Conservation (phyloP, 345 rosid genomes). For the Combretum micranthum region DNA sequence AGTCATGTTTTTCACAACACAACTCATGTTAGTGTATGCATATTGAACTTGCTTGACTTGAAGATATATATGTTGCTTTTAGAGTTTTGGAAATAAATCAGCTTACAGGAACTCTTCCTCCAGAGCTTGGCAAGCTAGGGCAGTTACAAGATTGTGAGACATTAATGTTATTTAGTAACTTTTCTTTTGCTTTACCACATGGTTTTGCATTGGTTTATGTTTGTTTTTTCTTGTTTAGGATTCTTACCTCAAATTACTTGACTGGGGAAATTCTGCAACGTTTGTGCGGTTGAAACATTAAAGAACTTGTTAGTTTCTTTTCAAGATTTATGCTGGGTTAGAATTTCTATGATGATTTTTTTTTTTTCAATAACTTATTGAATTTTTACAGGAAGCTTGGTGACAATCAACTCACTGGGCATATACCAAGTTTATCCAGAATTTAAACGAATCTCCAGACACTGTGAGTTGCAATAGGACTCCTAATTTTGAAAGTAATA, state of each 20-base stretch:
- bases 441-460: constrained; percentile 12
- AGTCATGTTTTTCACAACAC: constrained; percentile 1
- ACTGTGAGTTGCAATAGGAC: constrained; percentile 5
- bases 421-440: constrained; percentile 10
- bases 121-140: no score
- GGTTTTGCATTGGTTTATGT: neutral
- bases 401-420: constrained; percentile 15
- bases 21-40: no score
- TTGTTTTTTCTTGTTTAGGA: constrained; percentile 7
- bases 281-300: constrained; percentile 7
- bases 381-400: constrained; percentile 10
- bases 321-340: neutral
- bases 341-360: no score
- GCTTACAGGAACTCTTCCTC: no score
- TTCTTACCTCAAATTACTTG: constrained; percentile 15
- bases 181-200: neutral
- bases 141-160: no score
- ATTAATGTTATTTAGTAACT: no score
- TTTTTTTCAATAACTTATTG: neutral
- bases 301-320: constrained; percentile 1
- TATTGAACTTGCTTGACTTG: no score
- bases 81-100: constrained; percentile 8
- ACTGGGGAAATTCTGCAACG: constrained; percentile 12
- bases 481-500: neutral
- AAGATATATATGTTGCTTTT: neutral